Percentiles rank a stretch among this genome's conserved stretches.
Evolutionary conservation across 208 protist genomes (phyloP).

Genomic region (Leishmania martiniquensis): DNA sequence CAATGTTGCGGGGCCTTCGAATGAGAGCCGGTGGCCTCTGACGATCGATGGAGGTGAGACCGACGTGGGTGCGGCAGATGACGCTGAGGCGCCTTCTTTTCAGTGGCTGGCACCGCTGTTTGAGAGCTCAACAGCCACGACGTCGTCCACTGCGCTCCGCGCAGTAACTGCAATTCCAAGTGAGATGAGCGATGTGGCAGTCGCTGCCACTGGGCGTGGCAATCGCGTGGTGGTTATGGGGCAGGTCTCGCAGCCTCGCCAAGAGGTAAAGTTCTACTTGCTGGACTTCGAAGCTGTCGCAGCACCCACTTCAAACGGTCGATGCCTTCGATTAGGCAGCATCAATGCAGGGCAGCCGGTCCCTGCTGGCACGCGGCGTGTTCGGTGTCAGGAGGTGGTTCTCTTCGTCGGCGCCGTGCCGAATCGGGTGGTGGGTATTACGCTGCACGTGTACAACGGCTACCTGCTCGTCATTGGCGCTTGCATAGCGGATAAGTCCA

Average conservation of each 20-base stretch:
- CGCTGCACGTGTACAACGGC: conserved; percentile 45
- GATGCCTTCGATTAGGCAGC: not conserved
- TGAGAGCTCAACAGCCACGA: conserved; percentile 15
- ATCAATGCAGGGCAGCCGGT: conserved; percentile 28
- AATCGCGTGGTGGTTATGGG: conserved; percentile 44
- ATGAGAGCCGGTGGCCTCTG: conserved; percentile 20
- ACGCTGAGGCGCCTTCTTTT: conserved; percentile 4
- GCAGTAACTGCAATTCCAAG: conserved; percentile 16
- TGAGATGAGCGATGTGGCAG: conserved; percentile 42
- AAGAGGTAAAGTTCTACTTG: conserved; percentile 41
- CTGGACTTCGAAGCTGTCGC: conserved; percentile 31
- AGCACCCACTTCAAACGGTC: not conserved
- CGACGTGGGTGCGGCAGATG: not conserved
- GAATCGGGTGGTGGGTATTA: conserved; percentile 36
- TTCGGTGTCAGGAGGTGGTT: conserved; percentile 40
- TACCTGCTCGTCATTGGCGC: conserved; percentile 63
- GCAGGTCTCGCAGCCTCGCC: conserved; percentile 33
- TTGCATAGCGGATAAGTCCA: conserved; percentile 26
- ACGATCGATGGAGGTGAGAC: conserved; percentile 9
- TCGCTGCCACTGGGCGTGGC: conserved; percentile 28
- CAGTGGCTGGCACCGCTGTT: conserved; percentile 24
- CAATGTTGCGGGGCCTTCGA: not conserved
- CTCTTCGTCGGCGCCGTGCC: conserved; percentile 46
- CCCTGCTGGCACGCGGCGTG: conserved; percentile 28
- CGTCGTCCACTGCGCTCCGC: conserved; percentile 15